Conservation (phyloP, 2,329 filamentous ascomycete genomes). For the Ophiocordyceps camponoti-saundersi region DNA sequence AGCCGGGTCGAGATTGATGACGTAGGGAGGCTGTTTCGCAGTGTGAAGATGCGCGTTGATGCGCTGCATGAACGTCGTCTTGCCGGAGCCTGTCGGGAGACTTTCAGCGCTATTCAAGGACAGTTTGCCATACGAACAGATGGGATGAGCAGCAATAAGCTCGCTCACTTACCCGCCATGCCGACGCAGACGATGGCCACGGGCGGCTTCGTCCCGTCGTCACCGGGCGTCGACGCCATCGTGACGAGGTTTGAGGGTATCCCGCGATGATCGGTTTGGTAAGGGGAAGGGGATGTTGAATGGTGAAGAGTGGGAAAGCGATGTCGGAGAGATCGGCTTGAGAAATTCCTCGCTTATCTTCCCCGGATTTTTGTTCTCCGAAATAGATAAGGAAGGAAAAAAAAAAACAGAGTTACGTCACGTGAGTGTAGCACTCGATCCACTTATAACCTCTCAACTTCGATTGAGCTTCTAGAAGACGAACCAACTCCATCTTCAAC, state of each 20-base stretch:
- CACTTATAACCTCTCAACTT: too few relatives aligned
- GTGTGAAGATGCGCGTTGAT: constrained; percentile 86
- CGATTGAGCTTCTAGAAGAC: too few relatives aligned
- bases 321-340: too few relatives aligned
- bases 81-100: constrained; percentile 55
- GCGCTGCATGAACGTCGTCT: constrained; percentile 99
- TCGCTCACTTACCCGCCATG: constrained; percentile 64
- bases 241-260: background rate
- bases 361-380: too few relatives aligned
- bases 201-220: constrained; percentile 8
- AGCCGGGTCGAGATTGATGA: constrained; percentile 92
- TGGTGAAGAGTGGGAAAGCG: too few relatives aligned
- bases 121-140: background rate
- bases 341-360: too few relatives aligned
- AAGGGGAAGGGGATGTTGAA: too few relatives aligned
- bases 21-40: constrained; percentile 70
- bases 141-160: background rate
- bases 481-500: too few relatives aligned
- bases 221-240: constrained; percentile 18
- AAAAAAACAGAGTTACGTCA: too few relatives aligned
- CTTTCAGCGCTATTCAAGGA: background rate
- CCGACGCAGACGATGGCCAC: constrained; percentile 74
- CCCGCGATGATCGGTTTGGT: too few relatives aligned
- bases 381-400: too few relatives aligned
- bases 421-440: too few relatives aligned